A percentile compares a stretch with the other conserved stretches of the same genome.
These are phyloP conservation scores for Dendrobium nobile DNA, from an alignment of 106 monocot genomes.

Conservation along the genomic window DNA sequence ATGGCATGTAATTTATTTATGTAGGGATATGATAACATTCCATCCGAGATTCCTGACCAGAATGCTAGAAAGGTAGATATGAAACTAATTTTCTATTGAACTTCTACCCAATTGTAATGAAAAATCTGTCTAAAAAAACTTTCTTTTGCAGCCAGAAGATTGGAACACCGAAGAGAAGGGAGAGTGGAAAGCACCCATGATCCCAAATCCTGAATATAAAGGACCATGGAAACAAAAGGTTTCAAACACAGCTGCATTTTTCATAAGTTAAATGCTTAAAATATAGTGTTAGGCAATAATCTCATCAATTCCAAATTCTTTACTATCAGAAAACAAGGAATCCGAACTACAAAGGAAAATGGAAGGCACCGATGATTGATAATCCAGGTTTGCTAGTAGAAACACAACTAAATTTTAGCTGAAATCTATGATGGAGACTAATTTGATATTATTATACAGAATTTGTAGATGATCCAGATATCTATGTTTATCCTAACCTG, in stretches of 20 bases:
- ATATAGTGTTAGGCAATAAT: no score
- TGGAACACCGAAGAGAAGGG: constrained; percentile 78
- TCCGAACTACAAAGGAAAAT: constrained; percentile 79
- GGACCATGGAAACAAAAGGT: constrained; percentile 74
- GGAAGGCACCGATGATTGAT: constrained; percentile 86
- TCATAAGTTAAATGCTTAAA: background rate
- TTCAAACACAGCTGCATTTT: background rate
- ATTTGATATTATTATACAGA: constrained; percentile 27
- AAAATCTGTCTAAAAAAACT: background rate
- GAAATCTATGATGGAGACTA: background rate
- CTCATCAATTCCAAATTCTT: background rate
- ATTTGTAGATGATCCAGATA: constrained; percentile 64
- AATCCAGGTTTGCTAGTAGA: constrained; percentile 53
- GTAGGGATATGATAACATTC: constrained; percentile 58
- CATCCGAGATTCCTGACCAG: constrained; percentile 47
- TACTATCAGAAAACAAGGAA: constrained; percentile 60
- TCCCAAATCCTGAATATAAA: constrained; percentile 73
- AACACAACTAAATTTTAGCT: background rate
- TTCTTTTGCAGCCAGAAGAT: constrained; percentile 50
- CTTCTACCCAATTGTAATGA: background rate
- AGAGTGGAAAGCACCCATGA: constrained; percentile 62
- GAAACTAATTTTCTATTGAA: background rate
- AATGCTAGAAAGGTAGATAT: constrained; percentile 44
- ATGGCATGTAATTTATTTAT: background rate
- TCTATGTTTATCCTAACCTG: constrained; percentile 59